Base-by-base conservation (phyloP, 148 eudicot genomes). In the Camellia granthamiana region DNA sequence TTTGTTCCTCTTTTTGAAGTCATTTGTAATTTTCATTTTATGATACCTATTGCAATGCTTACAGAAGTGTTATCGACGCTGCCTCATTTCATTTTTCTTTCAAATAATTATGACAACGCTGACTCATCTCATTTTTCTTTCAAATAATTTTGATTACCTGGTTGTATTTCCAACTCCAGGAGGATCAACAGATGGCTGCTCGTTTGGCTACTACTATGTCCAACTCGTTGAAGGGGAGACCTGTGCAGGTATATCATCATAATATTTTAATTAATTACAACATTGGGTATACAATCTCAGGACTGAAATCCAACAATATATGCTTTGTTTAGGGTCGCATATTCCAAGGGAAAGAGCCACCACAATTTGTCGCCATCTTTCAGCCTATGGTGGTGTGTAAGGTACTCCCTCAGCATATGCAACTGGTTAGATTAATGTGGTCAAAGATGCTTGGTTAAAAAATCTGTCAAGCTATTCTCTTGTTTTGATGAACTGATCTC, bases 331-430 rank as follows among this genome's bases (percentile, higher is more conserved):
- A 97, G 99, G 99, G 99, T 79, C 90, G 92, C 75, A 81, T 97
- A 60, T 92, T 49, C 77, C 94, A 97, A 90, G 99, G 95, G 55
- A 97, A 91, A 85, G 99, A 97, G 80, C 99, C 99, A 42, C 97
- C 99, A 56, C 99, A 97, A 61, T 97, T 97, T 75, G 78, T 97
- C 79, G 94, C 99, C 49, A 84, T 92, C 74, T 92, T 97, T 85
- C 94, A 94, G 86, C 99, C 98, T 78, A 94, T 97, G 98, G 90
- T 97, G 76, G 86, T 97, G 76, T 90, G 94, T 49, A 97, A 94
- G 99, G 99, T 97, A 88, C 58, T 81, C 56, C 71, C 73, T 46
- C 71, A 38, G 55, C 77, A 16, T 42, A 61, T 83, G 55, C 76
- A 30, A 44, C 1, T 16, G 30, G 16, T 67, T 61, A 72, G 7